Evolutionary conservation across 257 asterid species (phyloP).

Genomic region (Primulina eburnea): DNA sequence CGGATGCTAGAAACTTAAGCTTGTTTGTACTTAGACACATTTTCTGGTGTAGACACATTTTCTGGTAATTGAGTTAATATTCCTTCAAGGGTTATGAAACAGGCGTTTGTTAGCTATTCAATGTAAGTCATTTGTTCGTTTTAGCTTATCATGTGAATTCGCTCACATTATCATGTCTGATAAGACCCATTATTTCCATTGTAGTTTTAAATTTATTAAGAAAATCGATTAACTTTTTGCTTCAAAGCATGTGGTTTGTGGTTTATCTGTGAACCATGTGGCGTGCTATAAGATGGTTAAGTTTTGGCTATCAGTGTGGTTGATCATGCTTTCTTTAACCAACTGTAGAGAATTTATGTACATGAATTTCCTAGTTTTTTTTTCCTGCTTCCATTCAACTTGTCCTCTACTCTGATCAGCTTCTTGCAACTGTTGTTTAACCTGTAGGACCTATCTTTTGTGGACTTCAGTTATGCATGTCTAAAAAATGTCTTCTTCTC

Average conservation of each 20-base stretch:
- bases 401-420: constrained; percentile 10
- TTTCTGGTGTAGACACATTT: neutral
- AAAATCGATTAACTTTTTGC: neutral
- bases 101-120: constrained; percentile 6
- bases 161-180: neutral
- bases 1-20: neutral
- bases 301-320: neutral
- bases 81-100: constrained; percentile 16
- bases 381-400: constrained; percentile 8
- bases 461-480: constrained; percentile 92
- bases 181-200: constrained; percentile 5
- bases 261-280: neutral
- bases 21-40: neutral
- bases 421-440: constrained; percentile 19
- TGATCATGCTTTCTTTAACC: constrained; percentile 6
- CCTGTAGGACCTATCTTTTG: constrained; percentile 81
- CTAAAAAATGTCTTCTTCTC: constrained; percentile 81
- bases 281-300: constrained; percentile 16
- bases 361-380: constrained; percentile 6
- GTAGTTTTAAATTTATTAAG: neutral
- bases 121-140: constrained; percentile 6
- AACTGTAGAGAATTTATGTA: constrained; percentile 17
- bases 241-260: neutral
- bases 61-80: neutral
- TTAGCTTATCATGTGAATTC: constrained; percentile 6